Conservation (phyloP, 225 moss, liverwort and hornwort genomes). For the Neckera pumila region DNA sequence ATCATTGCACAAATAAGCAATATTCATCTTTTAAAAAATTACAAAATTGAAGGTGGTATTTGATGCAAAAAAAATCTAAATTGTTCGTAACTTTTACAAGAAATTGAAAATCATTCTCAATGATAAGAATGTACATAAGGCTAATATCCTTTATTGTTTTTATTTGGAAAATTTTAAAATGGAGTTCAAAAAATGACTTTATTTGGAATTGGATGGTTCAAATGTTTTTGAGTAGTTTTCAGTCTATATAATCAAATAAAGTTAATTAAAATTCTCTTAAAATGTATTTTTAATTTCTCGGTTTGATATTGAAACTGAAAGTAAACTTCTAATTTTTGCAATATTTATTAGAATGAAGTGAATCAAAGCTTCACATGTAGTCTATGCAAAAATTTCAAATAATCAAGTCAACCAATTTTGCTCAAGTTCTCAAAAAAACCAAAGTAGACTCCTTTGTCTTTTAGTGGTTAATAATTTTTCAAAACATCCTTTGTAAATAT, state of each 20-base stretch:
- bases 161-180: background rate
- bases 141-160: no score
- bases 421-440: fast-evolving
- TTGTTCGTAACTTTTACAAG: background rate
- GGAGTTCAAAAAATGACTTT: background rate
- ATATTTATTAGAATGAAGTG: background rate
- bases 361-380: background rate
- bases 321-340: background rate
- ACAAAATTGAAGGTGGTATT: background rate
- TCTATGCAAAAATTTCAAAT: no score
- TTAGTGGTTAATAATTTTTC: background rate
- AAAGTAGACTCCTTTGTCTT: background rate
- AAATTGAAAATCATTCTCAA: background rate
- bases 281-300: background rate
- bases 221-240: background rate
- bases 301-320: background rate
- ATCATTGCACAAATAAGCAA: no score
- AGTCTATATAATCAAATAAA: background rate
- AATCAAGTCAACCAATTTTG: no score
- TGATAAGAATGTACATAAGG: background rate
- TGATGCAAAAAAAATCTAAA: background rate
- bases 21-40: background rate
- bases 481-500: background rate
- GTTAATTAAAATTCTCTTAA: background rate
- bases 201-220: background rate